These are phyloP conservation scores for Russula virescens DNA, from an alignment of 768 basidiomycete genomes.

Conservation along the genomic window DNA sequence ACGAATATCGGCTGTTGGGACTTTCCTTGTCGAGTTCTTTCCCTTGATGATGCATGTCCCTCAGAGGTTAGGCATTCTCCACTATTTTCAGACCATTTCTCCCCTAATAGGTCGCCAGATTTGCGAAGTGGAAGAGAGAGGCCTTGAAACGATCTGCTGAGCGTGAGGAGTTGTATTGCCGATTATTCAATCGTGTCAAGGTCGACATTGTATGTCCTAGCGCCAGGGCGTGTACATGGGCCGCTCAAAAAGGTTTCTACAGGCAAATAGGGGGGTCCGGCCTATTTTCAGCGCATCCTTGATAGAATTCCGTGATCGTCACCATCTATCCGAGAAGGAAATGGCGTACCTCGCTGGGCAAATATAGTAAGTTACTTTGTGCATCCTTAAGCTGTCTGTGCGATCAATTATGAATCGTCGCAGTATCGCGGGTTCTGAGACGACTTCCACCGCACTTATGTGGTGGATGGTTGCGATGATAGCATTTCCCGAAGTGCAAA, in stretches of 20 bases:
- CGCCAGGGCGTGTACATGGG: no score
- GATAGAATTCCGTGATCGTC: background rate
- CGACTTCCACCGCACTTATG: background rate
- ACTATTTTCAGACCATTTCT: background rate
- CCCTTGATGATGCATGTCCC: slow-evolving; percentile 20
- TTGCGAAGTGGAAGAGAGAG: slow-evolving; percentile 19
- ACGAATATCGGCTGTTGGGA: background rate
- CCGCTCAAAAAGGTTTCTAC: background rate
- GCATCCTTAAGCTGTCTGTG: background rate
- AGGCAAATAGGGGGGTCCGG: background rate
- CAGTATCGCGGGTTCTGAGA: background rate
- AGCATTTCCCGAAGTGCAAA: background rate
- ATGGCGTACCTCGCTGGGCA: background rate
- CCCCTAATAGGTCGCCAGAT: background rate
- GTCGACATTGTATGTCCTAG: background rate
- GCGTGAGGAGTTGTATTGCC: slow-evolving; percentile 6
- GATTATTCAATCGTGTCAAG: slow-evolving; percentile 3
- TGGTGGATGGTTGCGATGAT: slow-evolving; percentile 17
- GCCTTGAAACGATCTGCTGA: background rate
- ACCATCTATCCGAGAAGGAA: background rate
- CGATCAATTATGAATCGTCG: background rate
- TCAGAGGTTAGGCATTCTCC: background rate
- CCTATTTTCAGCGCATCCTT: background rate
- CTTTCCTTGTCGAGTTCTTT: slow-evolving; percentile 15
- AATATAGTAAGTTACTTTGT: background rate